Evolutionary conservation across 257 asterid species (phyloP).

Genomic region (Anisodus tanguticus): DNA sequence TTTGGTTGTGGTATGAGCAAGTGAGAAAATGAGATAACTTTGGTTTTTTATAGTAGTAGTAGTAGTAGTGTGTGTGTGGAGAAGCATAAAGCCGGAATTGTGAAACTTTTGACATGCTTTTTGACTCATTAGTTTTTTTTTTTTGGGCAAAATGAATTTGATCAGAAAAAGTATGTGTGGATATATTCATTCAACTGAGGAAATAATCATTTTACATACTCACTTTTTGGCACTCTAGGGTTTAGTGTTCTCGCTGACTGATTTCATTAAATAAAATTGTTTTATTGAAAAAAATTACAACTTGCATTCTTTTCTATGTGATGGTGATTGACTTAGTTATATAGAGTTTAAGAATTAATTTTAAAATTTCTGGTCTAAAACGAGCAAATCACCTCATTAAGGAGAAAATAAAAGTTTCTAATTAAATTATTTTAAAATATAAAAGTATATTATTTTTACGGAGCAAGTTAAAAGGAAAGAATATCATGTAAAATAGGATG

Average conservation of each 20-base stretch:
- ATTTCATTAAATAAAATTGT: neutral
- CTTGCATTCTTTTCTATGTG: neutral
- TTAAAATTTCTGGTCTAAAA: neutral
- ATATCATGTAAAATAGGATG: too few relatives aligned
- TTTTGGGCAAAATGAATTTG: neutral
- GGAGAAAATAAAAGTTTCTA: too few relatives aligned
- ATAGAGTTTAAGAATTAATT: neutral
- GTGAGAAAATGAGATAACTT: constrained; percentile 25
- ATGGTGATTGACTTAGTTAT: neutral
- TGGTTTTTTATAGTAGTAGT: neutral
- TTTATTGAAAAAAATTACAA: neutral
- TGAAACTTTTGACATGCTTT: constrained; percentile 22
- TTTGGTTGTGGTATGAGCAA: constrained; percentile 22
- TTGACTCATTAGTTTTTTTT: constrained; percentile 4
- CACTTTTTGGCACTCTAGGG: neutral
- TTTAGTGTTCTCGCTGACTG: neutral
- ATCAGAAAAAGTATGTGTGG: neutral
- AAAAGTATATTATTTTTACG: neutral
- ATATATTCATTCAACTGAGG: neutral
- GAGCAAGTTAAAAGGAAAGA: too few relatives aligned
- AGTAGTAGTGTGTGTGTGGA: constrained; percentile 23
- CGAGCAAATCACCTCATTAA: neutral
- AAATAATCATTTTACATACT: constrained; percentile 13
- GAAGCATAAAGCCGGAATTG: constrained; percentile 18
- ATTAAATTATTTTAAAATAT: neutral